Percentiles rank a stretch among this genome's conserved stretches.
phyloP scores from a whole-genome alignment of 2,329 filamentous ascomycete species.

The Drechslerella coelobrocha region DNA sequence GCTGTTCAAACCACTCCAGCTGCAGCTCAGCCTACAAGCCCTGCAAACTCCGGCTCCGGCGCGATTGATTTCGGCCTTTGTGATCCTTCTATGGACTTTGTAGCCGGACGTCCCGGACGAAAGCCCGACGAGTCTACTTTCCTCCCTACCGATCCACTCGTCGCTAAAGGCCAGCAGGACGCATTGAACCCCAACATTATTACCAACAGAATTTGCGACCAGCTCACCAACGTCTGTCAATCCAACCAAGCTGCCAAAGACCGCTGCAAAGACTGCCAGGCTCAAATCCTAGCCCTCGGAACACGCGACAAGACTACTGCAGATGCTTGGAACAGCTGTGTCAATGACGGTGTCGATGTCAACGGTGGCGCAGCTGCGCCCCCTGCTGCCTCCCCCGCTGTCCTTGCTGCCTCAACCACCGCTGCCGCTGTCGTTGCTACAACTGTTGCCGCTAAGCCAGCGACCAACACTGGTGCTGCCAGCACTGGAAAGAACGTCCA shows the following conservation, averaged over 20 bases:
- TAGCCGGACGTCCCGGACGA: constrained; percentile 64
- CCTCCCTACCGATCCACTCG: constrained; percentile 62
- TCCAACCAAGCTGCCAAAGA: constrained; percentile 68
- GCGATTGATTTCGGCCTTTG: constrained; percentile 34
- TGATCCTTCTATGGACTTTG: constrained; percentile 65
- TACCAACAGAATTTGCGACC: constrained; percentile 74
- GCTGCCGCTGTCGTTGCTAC: constrained; percentile 47
- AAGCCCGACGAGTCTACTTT: constrained; percentile 69
- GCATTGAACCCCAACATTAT: constrained; percentile 76
- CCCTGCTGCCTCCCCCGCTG: constrained; percentile 45
- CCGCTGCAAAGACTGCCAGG: constrained; percentile 64
- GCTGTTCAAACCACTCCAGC: constrained; percentile 55
- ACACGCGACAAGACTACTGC: constrained; percentile 59
- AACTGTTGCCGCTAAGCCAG: constrained; percentile 19
- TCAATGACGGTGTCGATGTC: constrained; percentile 49
- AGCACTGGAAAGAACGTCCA: constrained; percentile 57
- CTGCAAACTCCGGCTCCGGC: constrained; percentile 8
- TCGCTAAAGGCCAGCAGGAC: constrained; percentile 70
- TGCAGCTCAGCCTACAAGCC: constrained; percentile 51
- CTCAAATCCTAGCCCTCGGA: constrained; percentile 62
- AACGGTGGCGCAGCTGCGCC: constrained; percentile 45
- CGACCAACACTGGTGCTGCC: constrained; percentile 21
- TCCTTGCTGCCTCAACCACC: constrained; percentile 38
- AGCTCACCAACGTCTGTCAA: constrained; percentile 71
- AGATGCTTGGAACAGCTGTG: constrained; percentile 56